A percentile compares a stretch with the other conserved stretches of the same genome.
Conservation (phyloP, 2,329 filamentous ascomycete species). For the Verticillium nubilum region DNA sequence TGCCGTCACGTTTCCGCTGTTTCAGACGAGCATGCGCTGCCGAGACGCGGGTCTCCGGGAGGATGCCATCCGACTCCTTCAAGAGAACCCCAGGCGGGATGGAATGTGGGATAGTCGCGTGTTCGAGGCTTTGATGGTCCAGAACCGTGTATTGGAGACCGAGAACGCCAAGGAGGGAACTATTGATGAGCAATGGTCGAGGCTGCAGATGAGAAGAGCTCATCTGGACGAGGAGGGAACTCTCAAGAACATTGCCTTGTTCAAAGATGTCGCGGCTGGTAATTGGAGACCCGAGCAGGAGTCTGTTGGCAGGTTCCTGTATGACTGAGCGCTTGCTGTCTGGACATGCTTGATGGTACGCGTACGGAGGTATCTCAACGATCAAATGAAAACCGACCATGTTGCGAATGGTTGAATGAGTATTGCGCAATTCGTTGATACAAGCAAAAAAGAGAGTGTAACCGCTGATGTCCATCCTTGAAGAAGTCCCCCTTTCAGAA, state of each 20-base stretch:
- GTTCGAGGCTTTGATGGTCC: slow-evolving; percentile 11
- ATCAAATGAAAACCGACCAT: too few relatives aligned
- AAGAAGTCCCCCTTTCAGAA: too few relatives aligned
- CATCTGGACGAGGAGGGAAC: slow-evolving; percentile 6
- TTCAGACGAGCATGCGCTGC: slow-evolving; percentile 19
- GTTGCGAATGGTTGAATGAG: too few relatives aligned
- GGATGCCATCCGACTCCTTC: slow-evolving; percentile 18
- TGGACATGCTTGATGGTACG: too few relatives aligned
- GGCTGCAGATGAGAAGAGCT: slow-evolving; percentile 8
- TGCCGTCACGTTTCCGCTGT: slow-evolving; percentile 19
- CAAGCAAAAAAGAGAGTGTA: too few relatives aligned
- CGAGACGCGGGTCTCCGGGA: slow-evolving; percentile 16
- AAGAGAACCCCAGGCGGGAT: slow-evolving; percentile 18
- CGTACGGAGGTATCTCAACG: too few relatives aligned
- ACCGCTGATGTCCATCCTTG: too few relatives aligned
- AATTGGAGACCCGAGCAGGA: slow-evolving; percentile 6
- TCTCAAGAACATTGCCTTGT: slow-evolving; percentile 5
- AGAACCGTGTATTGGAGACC: slow-evolving; percentile 12
- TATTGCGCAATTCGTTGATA: too few relatives aligned
- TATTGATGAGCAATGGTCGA: slow-evolving; percentile 13
- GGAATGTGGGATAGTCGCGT: slow-evolving; percentile 20
- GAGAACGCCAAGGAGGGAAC: slow-evolving; percentile 15
- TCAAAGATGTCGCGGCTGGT: slow-evolving; percentile 4
- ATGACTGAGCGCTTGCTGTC: background rate
- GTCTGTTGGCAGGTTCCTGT: background rate